Percentiles rank a stretch among this genome's conserved stretches.
These are phyloP conservation scores for Suillus alpinus DNA, from an alignment of 768 basidiomycete species.

Conservation along the genomic window DNA sequence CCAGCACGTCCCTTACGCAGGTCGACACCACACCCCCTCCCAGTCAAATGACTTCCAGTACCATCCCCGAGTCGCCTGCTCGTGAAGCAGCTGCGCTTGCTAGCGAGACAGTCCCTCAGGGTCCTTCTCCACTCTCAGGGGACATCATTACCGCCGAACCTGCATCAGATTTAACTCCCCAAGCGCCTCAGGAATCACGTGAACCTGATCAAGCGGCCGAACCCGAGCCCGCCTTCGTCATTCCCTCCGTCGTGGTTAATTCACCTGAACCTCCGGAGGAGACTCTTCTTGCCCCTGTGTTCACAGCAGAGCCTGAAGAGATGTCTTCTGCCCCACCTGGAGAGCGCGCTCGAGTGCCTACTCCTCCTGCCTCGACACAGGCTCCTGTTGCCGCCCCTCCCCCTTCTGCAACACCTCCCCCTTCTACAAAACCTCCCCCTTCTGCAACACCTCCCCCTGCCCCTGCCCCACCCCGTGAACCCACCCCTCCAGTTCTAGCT, in stretches of 20 bases:
- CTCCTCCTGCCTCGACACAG: constrained; percentile 2
- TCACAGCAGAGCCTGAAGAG: constrained; percentile 51
- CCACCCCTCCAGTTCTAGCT: constrained; percentile 2
- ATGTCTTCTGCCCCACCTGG: constrained; percentile 7
- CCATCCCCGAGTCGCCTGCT: constrained; percentile 68
- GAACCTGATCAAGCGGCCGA: neutral
- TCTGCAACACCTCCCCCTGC: no score
- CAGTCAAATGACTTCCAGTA: constrained; percentile 32
- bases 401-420: constrained; percentile 9
- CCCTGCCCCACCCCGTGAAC: constrained; percentile 6
- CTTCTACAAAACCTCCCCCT: no score
- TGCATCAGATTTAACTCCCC: constrained; percentile 10
- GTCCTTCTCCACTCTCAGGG: constrained; percentile 43
- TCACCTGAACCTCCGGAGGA: constrained; percentile 23
- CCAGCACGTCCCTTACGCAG: constrained; percentile 28
- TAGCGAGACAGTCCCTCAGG: constrained; percentile 29
- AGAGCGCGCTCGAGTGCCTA: neutral
- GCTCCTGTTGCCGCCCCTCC: constrained; percentile 3
- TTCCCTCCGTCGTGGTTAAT: constrained; percentile 11
- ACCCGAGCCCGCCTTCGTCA: constrained; percentile 12
- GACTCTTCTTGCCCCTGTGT: constrained; percentile 41
- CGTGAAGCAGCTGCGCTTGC: constrained; percentile 49
- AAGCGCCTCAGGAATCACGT: constrained; percentile 7
- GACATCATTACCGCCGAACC: constrained; percentile 20
- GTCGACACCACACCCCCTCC: constrained; percentile 40